Evolutionary conservation across 2,329 filamentous ascomycete genomes (phyloP), one percentile per base, ranked within the genome.

Genomic region (Ascochyta viciae-villosae): DNA sequence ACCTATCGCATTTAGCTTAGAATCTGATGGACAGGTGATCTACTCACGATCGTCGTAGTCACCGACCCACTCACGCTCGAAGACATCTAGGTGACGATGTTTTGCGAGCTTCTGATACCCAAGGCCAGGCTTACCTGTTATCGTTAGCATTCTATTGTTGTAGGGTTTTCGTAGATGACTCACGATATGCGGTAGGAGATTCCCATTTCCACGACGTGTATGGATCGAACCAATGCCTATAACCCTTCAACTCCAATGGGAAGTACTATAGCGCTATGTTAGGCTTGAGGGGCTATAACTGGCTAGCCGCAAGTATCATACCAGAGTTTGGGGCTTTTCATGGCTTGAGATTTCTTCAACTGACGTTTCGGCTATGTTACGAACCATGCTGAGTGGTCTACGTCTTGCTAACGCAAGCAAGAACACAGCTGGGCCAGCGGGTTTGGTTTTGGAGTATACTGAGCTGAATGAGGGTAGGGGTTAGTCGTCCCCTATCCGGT

Each of bases 1-100:
- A 2, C 52, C 52, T 55, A 22, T 1, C 3, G 1, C 8, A 2
- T 5, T 45, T 37, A 50, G 19, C 23, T 8, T 10, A 9, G 7
- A 15, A 8, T n/a, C 23, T 29, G 10, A 12, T 27, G 19, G 19
- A n/a, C n/a, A 22, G 6, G 19, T 24, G 9, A 1, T 12, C 19
- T 8, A 40, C 52, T 45, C 12, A 55, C 69, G 67, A 33, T 74
- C 71, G 29, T 71, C 70, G 31, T 68, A 67, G 35, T 72, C 62
- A 2, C 67, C 64, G 2, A 57, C 48, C 66, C 67, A 68, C 43
- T 66, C 55, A 29, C 68, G 62, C 13, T 68, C 64, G 24, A 71
- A 67, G 22, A 58, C 47, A 46, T 71, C 68, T 15, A 60, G 44
- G 48, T 71, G 67, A 12, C 67, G 63, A 48, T 69, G 41, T 4